These are phyloP conservation scores for Podospora appendiculata DNA, from an alignment of 495 filamentous ascomycete species.

Conservation along the genomic window DNA sequence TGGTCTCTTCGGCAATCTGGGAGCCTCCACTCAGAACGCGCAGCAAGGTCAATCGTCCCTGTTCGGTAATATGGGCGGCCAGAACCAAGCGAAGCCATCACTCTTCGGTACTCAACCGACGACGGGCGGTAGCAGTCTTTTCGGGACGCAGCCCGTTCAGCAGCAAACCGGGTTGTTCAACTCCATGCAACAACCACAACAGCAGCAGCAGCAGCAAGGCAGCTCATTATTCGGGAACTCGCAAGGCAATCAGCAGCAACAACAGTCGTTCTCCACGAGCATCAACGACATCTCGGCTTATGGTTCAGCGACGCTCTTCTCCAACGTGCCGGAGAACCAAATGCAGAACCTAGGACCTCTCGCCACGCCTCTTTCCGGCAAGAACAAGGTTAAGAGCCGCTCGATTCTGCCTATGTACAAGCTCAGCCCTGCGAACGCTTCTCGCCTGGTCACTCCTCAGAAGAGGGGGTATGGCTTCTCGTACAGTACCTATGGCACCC, in stretches of 20 bases:
- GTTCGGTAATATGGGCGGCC: slow-evolving; percentile 34
- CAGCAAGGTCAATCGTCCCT: slow-evolving; percentile 36
- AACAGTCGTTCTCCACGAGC: slow-evolving; percentile 65
- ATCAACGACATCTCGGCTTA: slow-evolving; percentile 74
- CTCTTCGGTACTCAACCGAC: slow-evolving; percentile 34
- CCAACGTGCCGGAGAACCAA: slow-evolving; percentile 54
- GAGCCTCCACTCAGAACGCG: slow-evolving; percentile 48
- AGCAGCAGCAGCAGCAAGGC: slow-evolving; percentile 27
- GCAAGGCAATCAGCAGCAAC: slow-evolving; percentile 33
- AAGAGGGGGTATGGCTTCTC: slow-evolving; percentile 80
- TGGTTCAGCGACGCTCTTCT: slow-evolving; percentile 73
- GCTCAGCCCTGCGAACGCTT: slow-evolving; percentile 71
- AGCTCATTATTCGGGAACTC: slow-evolving; percentile 35
- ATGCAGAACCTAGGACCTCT: slow-evolving; percentile 68
- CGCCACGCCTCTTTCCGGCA: slow-evolving; percentile 75
- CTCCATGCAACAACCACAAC: slow-evolving; percentile 37
- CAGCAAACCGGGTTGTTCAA: slow-evolving; percentile 34
- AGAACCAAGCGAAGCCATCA: slow-evolving; percentile 33
- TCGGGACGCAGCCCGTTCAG: slow-evolving; percentile 47
- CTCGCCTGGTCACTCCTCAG: slow-evolving; percentile 72
- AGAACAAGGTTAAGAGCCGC: slow-evolving; percentile 59
- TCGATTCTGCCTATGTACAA: slow-evolving; percentile 81
- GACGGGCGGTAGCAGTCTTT: slow-evolving; percentile 52
- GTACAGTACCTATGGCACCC: slow-evolving; percentile 82
- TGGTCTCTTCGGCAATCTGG: slow-evolving; percentile 45